Percentiles rank a stretch among this genome's conserved stretches.
Evolutionary conservation across 176 grass and related monocot species (phyloP).

Genomic region (barley (Hordeum vulgare)): DNA sequence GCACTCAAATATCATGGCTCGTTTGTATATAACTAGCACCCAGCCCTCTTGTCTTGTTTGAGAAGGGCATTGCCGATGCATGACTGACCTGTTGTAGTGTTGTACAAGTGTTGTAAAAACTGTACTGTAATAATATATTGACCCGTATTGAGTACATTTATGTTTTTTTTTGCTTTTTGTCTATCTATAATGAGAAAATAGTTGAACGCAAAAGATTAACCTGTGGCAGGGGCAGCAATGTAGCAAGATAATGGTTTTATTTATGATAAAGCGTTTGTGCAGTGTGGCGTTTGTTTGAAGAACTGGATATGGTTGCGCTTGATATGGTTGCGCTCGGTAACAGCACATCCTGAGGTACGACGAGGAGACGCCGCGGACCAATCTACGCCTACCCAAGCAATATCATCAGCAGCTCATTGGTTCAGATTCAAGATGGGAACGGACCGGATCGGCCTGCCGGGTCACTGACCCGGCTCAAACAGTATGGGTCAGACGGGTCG

Average conservation of each 20-base stretch:
- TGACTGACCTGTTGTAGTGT: constrained; percentile 10
- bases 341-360: too few relatives aligned
- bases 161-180: neutral
- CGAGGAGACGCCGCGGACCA: too few relatives aligned
- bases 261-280: too few relatives aligned
- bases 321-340: too few relatives aligned
- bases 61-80: neutral
- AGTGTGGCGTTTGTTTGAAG: neutral
- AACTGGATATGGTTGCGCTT: neutral
- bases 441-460: too few relatives aligned
- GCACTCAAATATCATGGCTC: constrained; percentile 1
- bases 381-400: too few relatives aligned
- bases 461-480: too few relatives aligned
- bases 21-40: neutral
- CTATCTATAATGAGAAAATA: neutral
- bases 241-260: neutral
- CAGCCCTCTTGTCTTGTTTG: neutral
- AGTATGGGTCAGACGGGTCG: too few relatives aligned
- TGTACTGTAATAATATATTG: neutral
- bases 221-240: neutral
- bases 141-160: neutral
- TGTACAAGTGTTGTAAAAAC: constrained; percentile 18
- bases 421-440: too few relatives aligned
- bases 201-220: neutral
- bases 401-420: too few relatives aligned